Conservation (phyloP, 2,329 filamentous ascomycete genomes). For the Talaromyces sp. region DNA sequence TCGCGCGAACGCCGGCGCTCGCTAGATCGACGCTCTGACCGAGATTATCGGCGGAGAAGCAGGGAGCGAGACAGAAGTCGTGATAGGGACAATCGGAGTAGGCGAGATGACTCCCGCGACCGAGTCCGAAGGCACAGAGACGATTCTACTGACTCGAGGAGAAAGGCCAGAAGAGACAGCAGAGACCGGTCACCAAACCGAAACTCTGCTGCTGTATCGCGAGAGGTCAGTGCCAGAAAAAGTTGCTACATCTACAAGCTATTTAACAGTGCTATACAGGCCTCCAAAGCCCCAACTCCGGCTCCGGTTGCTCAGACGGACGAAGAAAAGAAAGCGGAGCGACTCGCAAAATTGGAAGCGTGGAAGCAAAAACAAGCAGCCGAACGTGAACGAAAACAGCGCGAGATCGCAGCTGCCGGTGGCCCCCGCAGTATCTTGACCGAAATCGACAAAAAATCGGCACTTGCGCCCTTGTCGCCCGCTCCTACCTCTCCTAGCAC, state of each 20-base stretch:
- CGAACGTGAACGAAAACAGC: conserved; percentile 68
- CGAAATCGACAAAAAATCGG: conserved; percentile 69
- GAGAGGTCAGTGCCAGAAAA: conserved; percentile 53
- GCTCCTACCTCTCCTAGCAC: conserved; percentile 52
- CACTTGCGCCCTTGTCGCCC: conserved; percentile 50
- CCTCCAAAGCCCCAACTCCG: conserved; percentile 50
- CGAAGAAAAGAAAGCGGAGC: conserved; percentile 73
- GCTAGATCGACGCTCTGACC: conserved; percentile 51
- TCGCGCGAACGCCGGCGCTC: conserved; percentile 52
- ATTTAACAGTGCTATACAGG: conserved; percentile 39
- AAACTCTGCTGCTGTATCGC: conserved; percentile 48
- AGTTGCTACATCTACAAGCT: not conserved
- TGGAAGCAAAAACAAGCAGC: conserved; percentile 88
- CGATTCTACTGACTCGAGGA: conserved; percentile 66
- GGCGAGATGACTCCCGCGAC: conserved; percentile 71
- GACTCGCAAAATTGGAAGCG: conserved; percentile 75
- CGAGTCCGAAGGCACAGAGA: conserved; percentile 61
- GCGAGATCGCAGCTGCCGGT: conserved; percentile 59
- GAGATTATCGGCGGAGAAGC: conserved; percentile 59
- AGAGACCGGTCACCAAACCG: conserved; percentile 53
- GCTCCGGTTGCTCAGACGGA: conserved; percentile 56
- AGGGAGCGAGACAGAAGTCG: conserved; percentile 62
- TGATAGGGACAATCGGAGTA: conserved; percentile 64
- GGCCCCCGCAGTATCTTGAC: conserved; percentile 65
- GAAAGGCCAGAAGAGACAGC: conserved; percentile 63